phyloP scores from a whole-genome alignment of 176 grass and related monocot genomes.

The Cymbopogon citratus region DNA sequence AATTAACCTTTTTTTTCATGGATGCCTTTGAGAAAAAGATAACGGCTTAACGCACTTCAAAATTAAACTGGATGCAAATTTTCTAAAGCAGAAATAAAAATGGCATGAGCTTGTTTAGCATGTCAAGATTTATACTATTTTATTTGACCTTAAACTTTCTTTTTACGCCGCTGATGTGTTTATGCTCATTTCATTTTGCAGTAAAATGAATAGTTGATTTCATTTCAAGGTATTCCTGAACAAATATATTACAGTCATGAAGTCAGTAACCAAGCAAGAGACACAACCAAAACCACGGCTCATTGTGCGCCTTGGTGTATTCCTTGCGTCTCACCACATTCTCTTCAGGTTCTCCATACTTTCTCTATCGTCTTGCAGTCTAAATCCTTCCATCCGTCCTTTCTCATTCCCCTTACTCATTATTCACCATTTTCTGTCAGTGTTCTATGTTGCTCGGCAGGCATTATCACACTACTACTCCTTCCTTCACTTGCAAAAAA shows the following conservation, averaged over 20 bases:
- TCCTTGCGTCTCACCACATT: constrained; percentile 71
- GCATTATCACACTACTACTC: constrained; percentile 50
- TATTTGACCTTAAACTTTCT: neutral
- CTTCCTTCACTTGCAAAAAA: constrained; percentile 82
- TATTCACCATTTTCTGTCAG: constrained; percentile 20
- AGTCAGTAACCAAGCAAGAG: neutral
- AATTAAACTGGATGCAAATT: neutral
- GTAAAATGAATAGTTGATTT: constrained; percentile 8
- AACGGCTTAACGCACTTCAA: neutral
- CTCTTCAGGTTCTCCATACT: constrained; percentile 49
- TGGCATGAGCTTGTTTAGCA: neutral
- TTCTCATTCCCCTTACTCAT: constrained; percentile 17
- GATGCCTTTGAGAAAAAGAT: neutral
- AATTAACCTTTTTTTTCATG: neutral
- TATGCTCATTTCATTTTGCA: neutral
- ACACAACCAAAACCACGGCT: constrained; percentile 48
- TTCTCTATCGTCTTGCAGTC: neutral
- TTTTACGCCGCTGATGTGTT: neutral
- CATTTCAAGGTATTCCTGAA: neutral
- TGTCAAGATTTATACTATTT: neutral
- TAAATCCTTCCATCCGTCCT: neutral
- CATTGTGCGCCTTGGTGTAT: constrained; percentile 67
- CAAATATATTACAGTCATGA: constrained; percentile 14
- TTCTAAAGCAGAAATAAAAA: neutral
- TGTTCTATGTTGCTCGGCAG: constrained; percentile 48